phyloP scores from a whole-genome alignment of 805 yeast genomes.

The Barnettozyma californica region DNA sequence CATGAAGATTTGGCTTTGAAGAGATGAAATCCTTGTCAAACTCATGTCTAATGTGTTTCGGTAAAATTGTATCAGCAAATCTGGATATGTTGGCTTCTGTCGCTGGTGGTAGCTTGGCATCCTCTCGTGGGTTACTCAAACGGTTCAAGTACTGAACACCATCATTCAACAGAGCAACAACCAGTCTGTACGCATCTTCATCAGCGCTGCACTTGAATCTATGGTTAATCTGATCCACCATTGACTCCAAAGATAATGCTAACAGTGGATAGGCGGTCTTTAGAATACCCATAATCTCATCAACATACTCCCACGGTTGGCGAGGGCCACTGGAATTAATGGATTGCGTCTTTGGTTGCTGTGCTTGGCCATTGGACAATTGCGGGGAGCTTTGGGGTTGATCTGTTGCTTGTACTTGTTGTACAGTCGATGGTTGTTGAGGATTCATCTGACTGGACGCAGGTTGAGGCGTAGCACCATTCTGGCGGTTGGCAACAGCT shows the following conservation, averaged over 20 bases:
- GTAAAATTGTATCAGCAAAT: slow-evolving; percentile 89
- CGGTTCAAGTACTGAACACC: slow-evolving; percentile 89
- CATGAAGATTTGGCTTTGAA: slow-evolving; percentile 82
- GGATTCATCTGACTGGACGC: slow-evolving; percentile 6
- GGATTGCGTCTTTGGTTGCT: background rate
- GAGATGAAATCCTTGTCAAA: slow-evolving; percentile 88
- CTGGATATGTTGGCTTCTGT: slow-evolving; percentile 85
- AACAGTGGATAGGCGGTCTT: slow-evolving; percentile 94
- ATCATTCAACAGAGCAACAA: slow-evolving; percentile 88
- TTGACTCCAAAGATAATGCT: slow-evolving; percentile 87
- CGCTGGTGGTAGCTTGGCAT: slow-evolving; percentile 81
- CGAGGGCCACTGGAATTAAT: slow-evolving; percentile 28
- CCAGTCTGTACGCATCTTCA: slow-evolving; percentile 92
- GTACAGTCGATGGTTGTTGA: slow-evolving; percentile 2
- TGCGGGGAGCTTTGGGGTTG: slow-evolving; percentile 8
- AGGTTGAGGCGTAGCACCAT: slow-evolving; percentile 12
- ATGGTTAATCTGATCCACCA: slow-evolving; percentile 93
- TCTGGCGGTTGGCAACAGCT: slow-evolving; percentile 38
- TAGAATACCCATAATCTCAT: slow-evolving; percentile 88
- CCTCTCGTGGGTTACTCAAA: slow-evolving; percentile 79
- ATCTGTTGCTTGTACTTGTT: slow-evolving; percentile 7
- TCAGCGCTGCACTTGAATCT: slow-evolving; percentile 91
- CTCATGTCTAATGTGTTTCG: slow-evolving; percentile 81
- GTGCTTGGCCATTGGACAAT: slow-evolving; percentile 5
- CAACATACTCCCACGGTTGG: slow-evolving; percentile 92